Conservation (phyloP, 2,329 filamentous ascomycete genomes). For the Fusarium begoniae region DNA sequence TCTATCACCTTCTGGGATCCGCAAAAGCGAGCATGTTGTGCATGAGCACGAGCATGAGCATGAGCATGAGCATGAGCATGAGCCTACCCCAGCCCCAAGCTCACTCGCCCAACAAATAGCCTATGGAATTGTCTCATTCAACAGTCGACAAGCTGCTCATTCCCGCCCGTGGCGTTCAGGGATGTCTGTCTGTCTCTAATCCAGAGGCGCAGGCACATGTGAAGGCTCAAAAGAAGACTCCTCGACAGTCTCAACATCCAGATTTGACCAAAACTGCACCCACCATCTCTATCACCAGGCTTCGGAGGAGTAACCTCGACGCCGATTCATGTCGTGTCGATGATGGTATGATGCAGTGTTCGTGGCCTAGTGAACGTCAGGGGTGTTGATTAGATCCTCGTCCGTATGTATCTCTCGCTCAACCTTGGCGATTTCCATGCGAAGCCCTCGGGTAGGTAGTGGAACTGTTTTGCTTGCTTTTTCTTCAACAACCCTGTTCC, state of each 20-base stretch:
- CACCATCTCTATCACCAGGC: neutral
- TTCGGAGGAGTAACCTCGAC: neutral
- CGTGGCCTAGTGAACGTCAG: neutral
- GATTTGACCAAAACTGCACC: neutral
- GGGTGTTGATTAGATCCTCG: neutral
- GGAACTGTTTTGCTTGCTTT: conserved; percentile 24
- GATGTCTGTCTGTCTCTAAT: neutral
- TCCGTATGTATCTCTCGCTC: neutral
- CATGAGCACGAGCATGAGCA: conserved; percentile 14
- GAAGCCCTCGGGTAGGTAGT: neutral
- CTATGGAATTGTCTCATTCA: conserved; percentile 13
- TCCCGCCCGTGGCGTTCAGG: conserved; percentile 15
- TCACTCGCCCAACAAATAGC: conserved; percentile 21
- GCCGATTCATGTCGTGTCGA: neutral
- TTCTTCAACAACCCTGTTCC: conserved; percentile 16
- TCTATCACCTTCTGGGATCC: conserved; percentile 20
- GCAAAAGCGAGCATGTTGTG: conserved; percentile 38
- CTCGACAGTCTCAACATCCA: neutral
- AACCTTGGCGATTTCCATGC: conserved; percentile 1
- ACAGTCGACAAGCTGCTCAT: neutral
- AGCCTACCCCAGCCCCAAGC: conserved; percentile 6
- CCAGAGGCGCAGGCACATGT: neutral
- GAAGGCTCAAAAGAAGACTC: neutral
- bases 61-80: neutral
- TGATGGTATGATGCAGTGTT: neutral